Base-by-base conservation (phyloP, 495 filamentous ascomycete species). In the Pseudomonodictys pantanalensis region DNA sequence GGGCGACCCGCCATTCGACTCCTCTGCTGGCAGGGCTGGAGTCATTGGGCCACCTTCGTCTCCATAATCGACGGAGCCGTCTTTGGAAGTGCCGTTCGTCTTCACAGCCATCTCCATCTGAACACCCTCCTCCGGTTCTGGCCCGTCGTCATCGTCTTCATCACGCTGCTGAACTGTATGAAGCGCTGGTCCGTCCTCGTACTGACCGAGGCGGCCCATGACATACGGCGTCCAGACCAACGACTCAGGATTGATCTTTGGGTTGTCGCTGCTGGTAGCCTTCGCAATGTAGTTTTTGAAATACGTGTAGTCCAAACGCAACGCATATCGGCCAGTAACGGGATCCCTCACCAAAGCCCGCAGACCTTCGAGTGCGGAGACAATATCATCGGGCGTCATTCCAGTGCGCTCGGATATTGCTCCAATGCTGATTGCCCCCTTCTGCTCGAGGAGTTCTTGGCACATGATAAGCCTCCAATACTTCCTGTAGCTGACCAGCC, bases 141-240 rank as follows among this genome's bases (percentile, higher is more conserved):
- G 64, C 24, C 62, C 48, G 1, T 85, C 84, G 28, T 83, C 81
- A 0, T 88, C 88, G 32, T 90, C 79, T 17, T 78, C 84, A 44
- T 86, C 90, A 52, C 92, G 83, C 9, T 86, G 90, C 2, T 92
- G 93, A 46, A 98, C 88, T 0, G 92, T 89, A 58, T 89, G 91
- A 26, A 97, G 67, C n/a, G 87, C 82, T 44, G 86, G 85, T 42
- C 84, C 86, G 39, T 91, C 81, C 68, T 97, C 89, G 69, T 92
- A 92, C 58, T 90, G 87, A 0, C 84, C 86, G n/a, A 86, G 82
- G 50, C 88, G 81, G 22, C 92, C 92, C 90, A 96, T 97, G 51
- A 98, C 83, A 72, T 93, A 98, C 11, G 95, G 93, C n/a, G 90
- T 96, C 93, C 93, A 98, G 2, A 92, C 85, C 33, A 98, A 79